Evolutionary conservation across 345 rosid species (phyloP).

Genomic region (Gynandropsis gynandra): DNA sequence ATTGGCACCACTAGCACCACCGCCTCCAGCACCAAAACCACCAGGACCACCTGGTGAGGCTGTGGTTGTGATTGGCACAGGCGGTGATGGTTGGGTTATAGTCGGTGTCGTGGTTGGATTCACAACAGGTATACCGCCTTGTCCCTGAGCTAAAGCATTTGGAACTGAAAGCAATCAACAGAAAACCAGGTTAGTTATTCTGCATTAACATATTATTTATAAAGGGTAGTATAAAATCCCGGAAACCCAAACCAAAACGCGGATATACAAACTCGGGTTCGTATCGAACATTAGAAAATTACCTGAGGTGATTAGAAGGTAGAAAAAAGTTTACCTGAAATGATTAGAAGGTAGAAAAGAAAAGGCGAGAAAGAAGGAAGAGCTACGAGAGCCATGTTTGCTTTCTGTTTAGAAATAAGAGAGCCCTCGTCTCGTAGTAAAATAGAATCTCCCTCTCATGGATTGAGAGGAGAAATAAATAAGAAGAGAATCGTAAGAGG

Average conservation of each 20-base stretch:
- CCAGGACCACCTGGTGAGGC: conserved; percentile 18
- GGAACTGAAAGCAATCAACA: conserved; percentile 25
- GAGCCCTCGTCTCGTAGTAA: too few species aligned
- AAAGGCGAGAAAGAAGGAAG: conserved; percentile 32
- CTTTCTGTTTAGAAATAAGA: conserved; percentile 25
- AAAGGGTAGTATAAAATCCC: not conserved
- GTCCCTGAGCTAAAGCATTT: conserved; percentile 30
- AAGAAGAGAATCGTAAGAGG: conserved; percentile 24
- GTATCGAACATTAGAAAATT: conserved; percentile 25
- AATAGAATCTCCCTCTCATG: too few species aligned
- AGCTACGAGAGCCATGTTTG: conserved; percentile 42
- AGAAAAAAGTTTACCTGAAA: too few species aligned
- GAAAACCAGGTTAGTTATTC: conserved; percentile 14
- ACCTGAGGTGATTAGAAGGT: conserved; percentile 64
- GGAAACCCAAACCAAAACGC: not conserved
- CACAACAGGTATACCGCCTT: conserved; percentile 49
- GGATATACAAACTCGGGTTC: not conserved
- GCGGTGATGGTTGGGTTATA: conserved; percentile 35
- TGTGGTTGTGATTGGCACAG: conserved; percentile 24
- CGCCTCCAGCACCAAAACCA: conserved; percentile 12
- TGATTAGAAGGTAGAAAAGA: conserved; percentile 42
- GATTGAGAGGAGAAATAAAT: conserved; percentile 17
- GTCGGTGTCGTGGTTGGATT: conserved; percentile 60
- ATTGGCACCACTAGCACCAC: conserved; percentile 8
- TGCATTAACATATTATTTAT: not conserved